Base-by-base conservation (phyloP, 306 rosid species). In the Rosa persica region DNA sequence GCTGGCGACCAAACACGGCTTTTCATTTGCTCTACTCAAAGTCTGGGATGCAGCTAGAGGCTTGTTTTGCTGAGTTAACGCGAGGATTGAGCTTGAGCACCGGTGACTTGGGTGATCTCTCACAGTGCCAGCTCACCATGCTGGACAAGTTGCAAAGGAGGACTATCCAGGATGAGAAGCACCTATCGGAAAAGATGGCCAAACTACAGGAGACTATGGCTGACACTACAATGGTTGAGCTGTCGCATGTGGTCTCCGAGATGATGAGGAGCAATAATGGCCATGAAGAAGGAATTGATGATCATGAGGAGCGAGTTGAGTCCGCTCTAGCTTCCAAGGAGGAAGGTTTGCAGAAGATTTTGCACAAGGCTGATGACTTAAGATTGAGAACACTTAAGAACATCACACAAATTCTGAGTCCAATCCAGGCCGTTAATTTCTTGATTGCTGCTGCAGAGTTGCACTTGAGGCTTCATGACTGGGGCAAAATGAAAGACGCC, bases 1-100 rank as follows among this genome's bases (percentile, higher is more conserved):
- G 92, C 19, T 89, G 93, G 93, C 81, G 93, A 25, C 97, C 97
- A 7, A 89, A 82, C 62, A 82, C 77, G 89, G 91, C 91, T 36
- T 85, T 90, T 54, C 93, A 90, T 44, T 58, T 92, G 47, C 81
- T 92, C 7, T 87, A 89, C 73, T 85, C 92, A 5, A 92, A 90
- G 66, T 85, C 87, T 0, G 89, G 96, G 7, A 8, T 87, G 66
- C 96, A 90, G 49, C 79, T 86, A 55, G 88, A 92, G 72, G 87
- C 76, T 0, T 70, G 19, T 15, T 38, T 85, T 23, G 8, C 12
- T 9, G 85, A 84, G 39, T 49, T 83, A 36, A 80, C 89, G 8
- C 49, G 8, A 3, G 89, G 92, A 20, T 13, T 80, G 9, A 52
- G 17, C 36, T 60, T 54, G 11, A 40, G 16, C 15, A 76, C 76